Base-by-base conservation (phyloP, 164 flowering plant genomes). In the Tetracentron sinense region DNA sequence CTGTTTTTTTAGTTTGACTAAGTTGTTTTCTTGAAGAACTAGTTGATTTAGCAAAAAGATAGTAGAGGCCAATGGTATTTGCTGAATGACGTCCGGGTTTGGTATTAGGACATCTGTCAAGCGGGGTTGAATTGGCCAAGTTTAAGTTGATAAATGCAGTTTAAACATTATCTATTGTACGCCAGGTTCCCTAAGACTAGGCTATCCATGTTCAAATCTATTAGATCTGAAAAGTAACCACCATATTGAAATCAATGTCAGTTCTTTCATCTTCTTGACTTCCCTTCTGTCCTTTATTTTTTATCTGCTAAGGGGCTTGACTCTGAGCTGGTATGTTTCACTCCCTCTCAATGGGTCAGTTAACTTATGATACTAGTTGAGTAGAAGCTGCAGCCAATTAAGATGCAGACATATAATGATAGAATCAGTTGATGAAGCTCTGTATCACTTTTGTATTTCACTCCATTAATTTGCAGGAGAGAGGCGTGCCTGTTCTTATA, bases 401-500 rank as follows among this genome's bases (percentile, higher is more conserved):
- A 14, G 19, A 29, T 31, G 22, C 21, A 46, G 30, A 35, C 8
- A 17, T 38, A 28, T 26, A 29, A 23, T 33, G 1, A 12, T 60
- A 28, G 42, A n/a, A 67, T 44, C 16, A 20, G 59, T 59, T 52
- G 21, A 16, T 57, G 31, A 38, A 51, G 7, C 6, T n/a, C 52
- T 28, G 15, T 25, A 59, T 28, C 10, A 66, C 4, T 21, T 60
- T 56, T 46, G 25, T 26, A 33, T 33, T 76, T 26, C 42, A 1
- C 46, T 19, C 69, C 28, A 65, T 57, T 65, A 48, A 54, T 62
- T 62, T 76, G 66, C 88, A 94, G 98, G 87, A 83, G 66, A 87
- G 69, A 67, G 85, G 76, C 30, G 82, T 91, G 62, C 98, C 97
- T 21, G 82, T 94, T 65, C 93, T 94, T 48, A 82, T 94, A 66